Percentiles rank a stretch among this genome's conserved stretches.
Conservation (phyloP, 129 eudicot species). For the Dittrichia graveolens region DNA sequence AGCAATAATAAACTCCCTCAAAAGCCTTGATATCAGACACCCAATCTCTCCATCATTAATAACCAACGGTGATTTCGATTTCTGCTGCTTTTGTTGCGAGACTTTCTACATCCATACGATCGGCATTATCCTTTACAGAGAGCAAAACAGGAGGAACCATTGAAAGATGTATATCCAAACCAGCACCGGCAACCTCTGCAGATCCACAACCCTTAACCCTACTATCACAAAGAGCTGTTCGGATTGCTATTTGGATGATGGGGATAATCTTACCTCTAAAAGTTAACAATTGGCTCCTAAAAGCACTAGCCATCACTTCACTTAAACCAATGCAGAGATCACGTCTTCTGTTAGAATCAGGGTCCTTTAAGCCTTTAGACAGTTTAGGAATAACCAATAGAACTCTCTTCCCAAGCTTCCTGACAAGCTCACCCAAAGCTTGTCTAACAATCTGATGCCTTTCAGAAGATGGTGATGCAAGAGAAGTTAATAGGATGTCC, state of each 20-base stretch:
- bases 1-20: no score
- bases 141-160: conserved; percentile 92
- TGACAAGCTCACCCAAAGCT: conserved; percentile 93
- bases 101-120: conserved; percentile 61
- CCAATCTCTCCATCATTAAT: conserved; percentile 99
- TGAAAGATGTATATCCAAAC: conserved; percentile 75
- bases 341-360: conserved; percentile 85
- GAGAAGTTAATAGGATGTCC: conserved; percentile 81
- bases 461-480: conserved; percentile 95
- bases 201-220: conserved; percentile 84
- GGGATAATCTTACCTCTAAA: conserved; percentile 89
- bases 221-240: conserved; percentile 98
- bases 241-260: no score
- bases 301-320: conserved; percentile 99
- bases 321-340: conserved; percentile 98
- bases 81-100: conserved; percentile 95
- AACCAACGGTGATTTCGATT: conserved; percentile 88
- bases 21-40: no score
- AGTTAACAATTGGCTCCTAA: conserved; percentile 79
- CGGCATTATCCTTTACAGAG: conserved; percentile 78
- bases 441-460: conserved; percentile 93
- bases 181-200: conserved; percentile 98
- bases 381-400: conserved; percentile 91
- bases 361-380: conserved; percentile 80
- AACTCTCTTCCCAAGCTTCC: conserved; percentile 99